Base-by-base conservation (phyloP, 768 basidiomycete genomes). In the Lactarius akahatsu region DNA sequence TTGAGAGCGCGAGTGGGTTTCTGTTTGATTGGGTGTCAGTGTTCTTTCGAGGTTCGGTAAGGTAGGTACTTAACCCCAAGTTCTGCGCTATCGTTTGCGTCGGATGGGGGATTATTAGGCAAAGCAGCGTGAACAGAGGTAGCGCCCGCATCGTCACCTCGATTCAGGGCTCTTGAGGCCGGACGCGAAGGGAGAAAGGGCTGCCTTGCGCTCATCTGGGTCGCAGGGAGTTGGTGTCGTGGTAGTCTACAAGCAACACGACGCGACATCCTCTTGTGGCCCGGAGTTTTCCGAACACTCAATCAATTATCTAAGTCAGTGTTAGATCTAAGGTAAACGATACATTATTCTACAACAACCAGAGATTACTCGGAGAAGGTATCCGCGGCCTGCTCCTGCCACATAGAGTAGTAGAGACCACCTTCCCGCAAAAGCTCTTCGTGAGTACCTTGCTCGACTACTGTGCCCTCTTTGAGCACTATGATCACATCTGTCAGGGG, bases 361-460 rank as follows among this genome's bases (percentile, higher is more conserved):
- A 59, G 59, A 52, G 55, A 61, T 50, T 58, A 59, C n/a, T 71
- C 70, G 18, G 59, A 34, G 38, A 62, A 41, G 23, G 41, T 36
- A 26, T 74, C 74, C 30, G 77, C 76, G 3, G 85, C 85, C 72
- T 94, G 92, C 73, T 90, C 84, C 57, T 83, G 77, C 92, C 92
- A 94, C 91, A 94, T 91, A 67, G 85, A 83, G 66, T 85, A 78
- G 74, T 94, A 94, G 65, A 94, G 73, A 1, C 92, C 90, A 16
- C 85, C 85, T 16, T 76, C 76, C 28, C 80, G 84, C 76, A 98
- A 78, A 20, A 98, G 79, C 74, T 93, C 87, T 43, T 94, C 90
- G 74, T 98, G 97, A 0, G 92, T 94, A 13, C 97, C 97, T 76
- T 96, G 86, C 76, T 99, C 97, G 7, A 89, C 88, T 3, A 98